Evolutionary conservation across 805 yeast species (phyloP).

Genomic region (Myxozyma mucilagina): DNA sequence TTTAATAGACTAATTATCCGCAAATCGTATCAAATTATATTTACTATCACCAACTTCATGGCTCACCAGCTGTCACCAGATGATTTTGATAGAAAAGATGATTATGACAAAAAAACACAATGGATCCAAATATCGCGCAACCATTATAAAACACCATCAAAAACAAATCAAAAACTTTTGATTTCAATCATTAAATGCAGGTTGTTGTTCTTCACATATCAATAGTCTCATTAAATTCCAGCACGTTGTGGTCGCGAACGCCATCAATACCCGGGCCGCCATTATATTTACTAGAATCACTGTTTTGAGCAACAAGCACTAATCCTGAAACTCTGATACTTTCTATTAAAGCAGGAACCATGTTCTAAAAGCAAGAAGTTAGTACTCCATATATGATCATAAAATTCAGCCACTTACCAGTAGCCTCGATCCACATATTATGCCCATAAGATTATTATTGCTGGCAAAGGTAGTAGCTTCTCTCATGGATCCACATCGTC

Average conservation of each 20-base stretch:
- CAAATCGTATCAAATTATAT: too few species aligned
- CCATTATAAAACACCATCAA: not conserved
- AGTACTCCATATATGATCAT: not conserved
- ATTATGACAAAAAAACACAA: too few species aligned
- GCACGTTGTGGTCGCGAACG: constrained; percentile 58
- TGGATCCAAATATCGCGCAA: too few species aligned
- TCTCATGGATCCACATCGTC: constrained; percentile 59
- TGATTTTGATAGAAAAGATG: too few species aligned
- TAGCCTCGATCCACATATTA: constrained; percentile 71
- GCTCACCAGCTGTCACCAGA: too few species aligned
- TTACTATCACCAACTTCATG: too few species aligned
- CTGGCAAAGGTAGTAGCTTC: constrained; percentile 81
- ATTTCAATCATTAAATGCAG: not conserved
- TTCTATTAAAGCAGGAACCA: constrained; percentile 75
- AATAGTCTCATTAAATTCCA: constrained; percentile 65
- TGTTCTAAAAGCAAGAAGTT: constrained; percentile 3
- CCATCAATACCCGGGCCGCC: constrained; percentile 57
- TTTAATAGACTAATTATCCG: too few species aligned
- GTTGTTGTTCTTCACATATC: constrained; percentile 44
- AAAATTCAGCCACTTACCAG: constrained; percentile 43
- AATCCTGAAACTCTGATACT: constrained; percentile 78
- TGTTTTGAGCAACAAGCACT: constrained; percentile 51
- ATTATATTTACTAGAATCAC: constrained; percentile 7
- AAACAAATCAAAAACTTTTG: not conserved
- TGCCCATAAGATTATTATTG: constrained; percentile 79